A percentile compares a stretch with the other conserved stretches of the same genome.
Conservation (phyloP, 1,284 basidiomycete species). For the Boletus semigastroideus region DNA sequence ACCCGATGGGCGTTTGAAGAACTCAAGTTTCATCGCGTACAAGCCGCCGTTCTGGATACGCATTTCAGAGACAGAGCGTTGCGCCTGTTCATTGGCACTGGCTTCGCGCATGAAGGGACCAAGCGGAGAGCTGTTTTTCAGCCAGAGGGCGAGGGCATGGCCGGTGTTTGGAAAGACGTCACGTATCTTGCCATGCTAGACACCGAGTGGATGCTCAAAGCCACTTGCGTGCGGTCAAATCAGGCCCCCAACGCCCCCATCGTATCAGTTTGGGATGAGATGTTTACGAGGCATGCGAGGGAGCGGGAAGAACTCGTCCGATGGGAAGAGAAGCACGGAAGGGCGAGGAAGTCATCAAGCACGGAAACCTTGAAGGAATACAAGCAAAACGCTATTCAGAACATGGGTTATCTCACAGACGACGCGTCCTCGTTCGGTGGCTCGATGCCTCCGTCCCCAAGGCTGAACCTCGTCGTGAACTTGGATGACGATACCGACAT, state of each 20-base stretch:
- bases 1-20: conserved; percentile 50
- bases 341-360: conserved; percentile 29
- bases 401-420: conserved; percentile 23
- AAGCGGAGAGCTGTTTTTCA: conserved; percentile 51
- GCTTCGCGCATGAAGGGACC: conserved; percentile 60
- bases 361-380: conserved; percentile 33
- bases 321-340: conserved; percentile 43
- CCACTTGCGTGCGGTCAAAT: conserved; percentile 2
- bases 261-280: conserved; percentile 58
- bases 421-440: conserved; percentile 15
- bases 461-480: conserved; percentile 14
- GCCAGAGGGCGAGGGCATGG: conserved; percentile 36
- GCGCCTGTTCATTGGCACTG: conserved; percentile 45
- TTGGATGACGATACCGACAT: conserved; percentile 17
- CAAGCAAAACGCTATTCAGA: background rate
- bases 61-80: conserved; percentile 40
- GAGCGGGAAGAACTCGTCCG: conserved; percentile 56
- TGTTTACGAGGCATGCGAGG: conserved; percentile 54
- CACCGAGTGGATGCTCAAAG: conserved; percentile 55
- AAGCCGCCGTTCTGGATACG: conserved; percentile 47
- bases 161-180: conserved; percentile 51
- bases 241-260: conserved; percentile 24
- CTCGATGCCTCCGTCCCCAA: conserved; percentile 25
- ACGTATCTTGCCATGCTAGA: conserved; percentile 59
- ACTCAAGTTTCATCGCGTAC: conserved; percentile 53